A percentile compares a stretch with the other conserved stretches of the same genome.
phyloP scores from a whole-genome alignment of 257 asterid species.

The Mentha longifolia region DNA sequence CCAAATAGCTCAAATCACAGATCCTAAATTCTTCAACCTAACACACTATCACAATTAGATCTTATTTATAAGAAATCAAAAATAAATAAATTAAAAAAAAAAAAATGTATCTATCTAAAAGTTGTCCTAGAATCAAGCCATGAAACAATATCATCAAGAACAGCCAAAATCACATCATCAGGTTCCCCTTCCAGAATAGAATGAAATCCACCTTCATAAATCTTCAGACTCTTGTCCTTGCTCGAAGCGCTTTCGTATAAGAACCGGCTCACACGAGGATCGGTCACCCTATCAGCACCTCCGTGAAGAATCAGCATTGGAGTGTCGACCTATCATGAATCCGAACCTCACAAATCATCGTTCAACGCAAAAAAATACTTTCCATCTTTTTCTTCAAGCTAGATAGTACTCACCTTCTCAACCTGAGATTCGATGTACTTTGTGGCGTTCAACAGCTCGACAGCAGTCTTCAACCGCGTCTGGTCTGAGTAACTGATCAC shows the following conservation, averaged over 20 bases:
- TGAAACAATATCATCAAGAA: conserved; percentile 69
- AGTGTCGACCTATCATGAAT: conserved; percentile 55
- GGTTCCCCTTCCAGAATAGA: conserved; percentile 99
- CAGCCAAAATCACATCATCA: conserved; percentile 76
- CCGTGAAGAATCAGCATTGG: conserved; percentile 95
- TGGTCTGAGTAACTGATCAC: conserved; percentile 85
- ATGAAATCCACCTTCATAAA: conserved; percentile 85
- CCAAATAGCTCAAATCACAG: neutral
- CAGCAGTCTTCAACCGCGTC: conserved; percentile 87
- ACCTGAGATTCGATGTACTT: conserved; percentile 75
- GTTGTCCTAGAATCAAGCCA: conserved; percentile 86
- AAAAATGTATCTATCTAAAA: conserved; percentile 24
- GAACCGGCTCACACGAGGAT: conserved; percentile 83
- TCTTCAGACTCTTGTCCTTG: conserved; percentile 82
- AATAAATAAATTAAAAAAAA: neutral
- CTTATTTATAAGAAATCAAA: neutral
- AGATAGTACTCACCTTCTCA: conserved; percentile 55
- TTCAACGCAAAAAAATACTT: neutral
- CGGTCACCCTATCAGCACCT: conserved; percentile 92
- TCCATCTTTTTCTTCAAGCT: neutral
- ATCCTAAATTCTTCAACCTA: neutral
- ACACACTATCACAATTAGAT: neutral
- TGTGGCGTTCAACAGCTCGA: conserved; percentile 88
- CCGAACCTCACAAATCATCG: neutral
- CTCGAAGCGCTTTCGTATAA: conserved; percentile 69